A percentile compares a stretch with the other conserved stretches of the same genome.
phyloP scores from a whole-genome alignment of 352 stramenopile genomes.

The Phytophthora agathidicida region DNA sequence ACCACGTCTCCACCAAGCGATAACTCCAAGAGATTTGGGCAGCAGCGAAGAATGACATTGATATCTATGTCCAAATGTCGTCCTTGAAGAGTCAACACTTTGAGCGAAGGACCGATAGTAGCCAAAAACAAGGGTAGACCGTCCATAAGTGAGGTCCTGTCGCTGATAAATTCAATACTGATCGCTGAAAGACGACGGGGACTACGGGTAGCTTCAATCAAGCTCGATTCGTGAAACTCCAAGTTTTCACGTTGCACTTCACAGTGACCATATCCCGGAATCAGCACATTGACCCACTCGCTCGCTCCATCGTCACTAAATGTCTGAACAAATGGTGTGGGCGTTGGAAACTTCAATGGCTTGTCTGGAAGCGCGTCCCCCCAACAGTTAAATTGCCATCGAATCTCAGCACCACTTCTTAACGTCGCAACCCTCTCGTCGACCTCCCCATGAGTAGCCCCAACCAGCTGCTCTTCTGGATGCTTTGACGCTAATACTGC shows the following conservation, averaged over 20 bases:
- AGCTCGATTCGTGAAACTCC: not conserved
- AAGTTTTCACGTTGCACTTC: constrained; percentile 9
- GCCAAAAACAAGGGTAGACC: not conserved
- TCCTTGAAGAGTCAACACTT: not conserved
- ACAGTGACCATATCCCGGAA: too few species aligned
- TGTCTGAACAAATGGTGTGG: too few species aligned
- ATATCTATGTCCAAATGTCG: not conserved
- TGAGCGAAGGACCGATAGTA: constrained; percentile 1
- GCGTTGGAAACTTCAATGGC: not conserved
- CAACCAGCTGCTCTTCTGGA: not conserved
- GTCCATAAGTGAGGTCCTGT: not conserved
- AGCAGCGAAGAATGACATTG: not conserved
- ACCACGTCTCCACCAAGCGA: not conserved
- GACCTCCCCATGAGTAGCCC: not conserved
- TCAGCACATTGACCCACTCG: too few species aligned
- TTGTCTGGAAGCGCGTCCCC: not conserved
- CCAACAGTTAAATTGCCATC: constrained; percentile 6
- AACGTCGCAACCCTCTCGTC: constrained; percentile 1
- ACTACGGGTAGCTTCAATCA: not conserved
- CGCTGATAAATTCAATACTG: not conserved
- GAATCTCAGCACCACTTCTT: not conserved
- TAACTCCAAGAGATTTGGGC: constrained; percentile 9
- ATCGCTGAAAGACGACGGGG: not conserved
- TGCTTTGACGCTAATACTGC: not conserved
- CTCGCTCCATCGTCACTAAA: too few species aligned